Evolutionary conservation across 768 basidiomycete species (phyloP).

Genomic region (Tulasnella sp.): DNA sequence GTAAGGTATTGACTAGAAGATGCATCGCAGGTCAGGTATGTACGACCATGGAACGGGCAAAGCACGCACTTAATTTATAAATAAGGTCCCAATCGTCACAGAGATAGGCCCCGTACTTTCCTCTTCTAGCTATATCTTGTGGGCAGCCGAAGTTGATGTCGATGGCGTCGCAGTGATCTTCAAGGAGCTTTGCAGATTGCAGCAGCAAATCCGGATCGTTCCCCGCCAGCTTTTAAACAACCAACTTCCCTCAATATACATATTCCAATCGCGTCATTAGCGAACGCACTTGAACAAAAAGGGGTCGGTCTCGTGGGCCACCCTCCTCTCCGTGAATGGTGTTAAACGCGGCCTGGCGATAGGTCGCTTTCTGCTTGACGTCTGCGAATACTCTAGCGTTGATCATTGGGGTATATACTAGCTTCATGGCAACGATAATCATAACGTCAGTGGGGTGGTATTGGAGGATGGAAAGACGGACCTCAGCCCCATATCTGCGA

Average conservation of each 20-base stretch:
- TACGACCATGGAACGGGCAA: neutral
- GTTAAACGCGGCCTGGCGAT: slow-evolving; percentile 57
- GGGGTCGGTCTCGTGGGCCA: slow-evolving; percentile 56
- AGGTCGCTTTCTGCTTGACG: slow-evolving; percentile 34
- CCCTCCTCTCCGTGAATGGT: slow-evolving; percentile 72
- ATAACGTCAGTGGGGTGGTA: slow-evolving; percentile 22
- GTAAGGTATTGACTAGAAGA: slow-evolving; percentile 68
- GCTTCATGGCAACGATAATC: slow-evolving; percentile 31
- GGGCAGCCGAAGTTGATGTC: slow-evolving; percentile 93
- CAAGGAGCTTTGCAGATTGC: slow-evolving; percentile 60
- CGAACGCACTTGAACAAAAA: slow-evolving; percentile 54
- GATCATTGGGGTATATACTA: slow-evolving; percentile 98
- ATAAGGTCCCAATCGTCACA: slow-evolving; percentile 94
- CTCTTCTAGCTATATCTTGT: slow-evolving; percentile 83
- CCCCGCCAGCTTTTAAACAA: slow-evolving; percentile 55
- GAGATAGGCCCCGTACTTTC: slow-evolving; percentile 79
- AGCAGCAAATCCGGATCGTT: slow-evolving; percentile 75
- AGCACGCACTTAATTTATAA: slow-evolving; percentile 51
- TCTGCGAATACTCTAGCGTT: slow-evolving; percentile 75
- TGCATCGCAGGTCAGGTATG: neutral
- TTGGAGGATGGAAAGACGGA: slow-evolving; percentile 26
- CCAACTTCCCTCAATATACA: too few relatives aligned
- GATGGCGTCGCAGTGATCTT: slow-evolving; percentile 76
- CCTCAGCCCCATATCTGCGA: slow-evolving; percentile 70
- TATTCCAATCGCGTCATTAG: neutral